These are phyloP conservation scores for Dimocarpus longan DNA, from an alignment of 345 rosid species.

Conservation along the genomic window DNA sequence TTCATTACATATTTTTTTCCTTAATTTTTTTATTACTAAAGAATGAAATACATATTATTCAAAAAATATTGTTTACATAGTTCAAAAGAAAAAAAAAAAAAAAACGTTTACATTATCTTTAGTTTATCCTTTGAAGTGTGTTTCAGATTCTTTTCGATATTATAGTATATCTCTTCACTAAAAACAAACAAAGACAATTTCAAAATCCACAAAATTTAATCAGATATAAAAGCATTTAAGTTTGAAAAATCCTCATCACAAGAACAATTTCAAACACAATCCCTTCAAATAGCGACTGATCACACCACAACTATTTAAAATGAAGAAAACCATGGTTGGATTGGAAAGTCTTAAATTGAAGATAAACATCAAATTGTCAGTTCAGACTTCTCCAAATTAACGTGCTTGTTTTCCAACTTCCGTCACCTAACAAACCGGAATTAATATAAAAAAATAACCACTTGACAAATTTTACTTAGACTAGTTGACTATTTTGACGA, in stretches of 20 bases:
- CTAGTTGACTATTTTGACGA: conserved; percentile 9
- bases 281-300: background rate
- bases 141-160: too few relatives aligned
- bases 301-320: background rate
- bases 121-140: too few relatives aligned
- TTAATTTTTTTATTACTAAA: too few relatives aligned
- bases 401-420: background rate
- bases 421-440: background rate
- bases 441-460: background rate
- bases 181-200: too few relatives aligned
- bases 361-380: background rate
- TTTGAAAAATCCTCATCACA: background rate
- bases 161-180: too few relatives aligned
- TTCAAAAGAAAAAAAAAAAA: too few relatives aligned
- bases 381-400: background rate
- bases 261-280: background rate
- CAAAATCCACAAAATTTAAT: background rate
- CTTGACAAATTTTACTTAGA: conserved; percentile 9
- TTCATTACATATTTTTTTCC: too few relatives aligned
- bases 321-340: background rate
- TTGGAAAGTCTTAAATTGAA: background rate
- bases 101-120: too few relatives aligned
- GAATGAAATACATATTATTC: too few relatives aligned
- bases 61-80: too few relatives aligned
- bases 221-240: background rate